Conservation (phyloP, 768 basidiomycete species). For the Podaxis carcinomalis region DNA sequence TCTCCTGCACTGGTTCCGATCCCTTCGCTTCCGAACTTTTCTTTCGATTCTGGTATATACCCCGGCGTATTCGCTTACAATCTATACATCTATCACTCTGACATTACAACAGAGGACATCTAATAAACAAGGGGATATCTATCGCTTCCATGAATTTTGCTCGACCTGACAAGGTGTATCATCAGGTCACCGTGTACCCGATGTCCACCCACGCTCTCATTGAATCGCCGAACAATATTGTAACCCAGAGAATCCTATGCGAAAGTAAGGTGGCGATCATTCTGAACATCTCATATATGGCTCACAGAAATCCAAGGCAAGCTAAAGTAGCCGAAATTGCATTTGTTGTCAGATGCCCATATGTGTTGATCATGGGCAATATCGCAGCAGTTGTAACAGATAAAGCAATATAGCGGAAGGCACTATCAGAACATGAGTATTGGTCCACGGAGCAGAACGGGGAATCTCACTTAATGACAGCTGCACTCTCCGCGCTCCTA, state of each 20-base stretch:
- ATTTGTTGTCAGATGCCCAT: constrained; percentile 51
- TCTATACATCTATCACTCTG: not conserved
- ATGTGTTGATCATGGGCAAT: constrained; percentile 48
- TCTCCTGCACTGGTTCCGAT: too few relatives aligned
- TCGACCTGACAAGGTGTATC: not conserved
- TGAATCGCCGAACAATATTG: not conserved
- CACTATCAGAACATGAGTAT: constrained; percentile 27
- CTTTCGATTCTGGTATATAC: too few relatives aligned
- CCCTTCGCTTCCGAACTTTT: too few relatives aligned
- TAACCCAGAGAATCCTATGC: not conserved
- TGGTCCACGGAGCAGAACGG: not conserved
- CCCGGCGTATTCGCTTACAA: not conserved
- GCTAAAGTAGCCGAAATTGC: constrained; percentile 39
- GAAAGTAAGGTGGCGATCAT: not conserved
- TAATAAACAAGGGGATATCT: not conserved
- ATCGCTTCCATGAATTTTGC: too few relatives aligned
- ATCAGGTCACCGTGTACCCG: not conserved
- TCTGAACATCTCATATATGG: not conserved
- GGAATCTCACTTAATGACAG: constrained; percentile 44
- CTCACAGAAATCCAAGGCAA: constrained; percentile 52
- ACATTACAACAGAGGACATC: not conserved
- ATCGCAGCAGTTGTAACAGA: constrained; percentile 40
- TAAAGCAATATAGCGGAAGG: constrained; percentile 41
- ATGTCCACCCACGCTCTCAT: not conserved
- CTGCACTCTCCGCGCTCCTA: constrained; percentile 59